Conservation (phyloP, 768 basidiomycete genomes). For the Candolleomyces efflorescens region DNA sequence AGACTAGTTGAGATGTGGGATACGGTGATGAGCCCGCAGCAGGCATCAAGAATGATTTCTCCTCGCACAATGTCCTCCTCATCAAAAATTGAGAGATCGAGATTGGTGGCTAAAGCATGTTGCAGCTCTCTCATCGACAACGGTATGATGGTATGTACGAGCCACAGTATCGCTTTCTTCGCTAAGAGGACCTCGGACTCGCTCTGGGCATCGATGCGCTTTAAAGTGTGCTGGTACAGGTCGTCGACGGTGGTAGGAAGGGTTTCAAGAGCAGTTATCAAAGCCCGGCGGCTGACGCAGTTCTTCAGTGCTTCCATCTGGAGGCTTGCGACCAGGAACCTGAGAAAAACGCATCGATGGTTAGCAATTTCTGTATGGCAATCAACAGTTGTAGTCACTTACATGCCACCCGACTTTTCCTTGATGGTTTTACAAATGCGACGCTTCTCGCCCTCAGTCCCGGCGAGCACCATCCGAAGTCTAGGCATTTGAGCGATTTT, state of each 20-base stretch:
- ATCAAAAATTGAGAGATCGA: not conserved
- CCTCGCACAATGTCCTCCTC: not conserved
- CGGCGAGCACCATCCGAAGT: not conserved
- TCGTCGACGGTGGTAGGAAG: not conserved
- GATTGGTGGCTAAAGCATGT: not conserved
- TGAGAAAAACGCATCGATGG: not conserved
- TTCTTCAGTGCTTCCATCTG: not conserved
- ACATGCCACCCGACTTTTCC: slow-evolving; percentile 5
- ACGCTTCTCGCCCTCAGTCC: not conserved
- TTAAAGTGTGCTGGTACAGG: not conserved
- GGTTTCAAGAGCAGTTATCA: not conserved
- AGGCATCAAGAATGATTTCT: not conserved
- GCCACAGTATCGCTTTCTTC: not conserved
- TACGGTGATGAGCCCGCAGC: not conserved
- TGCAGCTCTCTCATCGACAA: not conserved
- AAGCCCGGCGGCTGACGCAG: not conserved
- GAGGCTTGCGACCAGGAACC: slow-evolving; percentile 4
- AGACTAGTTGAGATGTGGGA: no score
- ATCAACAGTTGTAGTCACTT: not conserved
- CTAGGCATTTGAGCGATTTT: not conserved
- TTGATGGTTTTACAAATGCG: not conserved
- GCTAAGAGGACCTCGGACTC: not conserved
- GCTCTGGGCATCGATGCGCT: not conserved
- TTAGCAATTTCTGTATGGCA: not conserved
- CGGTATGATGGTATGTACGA: not conserved